These are phyloP conservation scores for Didymosphaeria variabile DNA, from an alignment of 2,329 filamentous ascomycete genomes.

Conservation along the genomic window DNA sequence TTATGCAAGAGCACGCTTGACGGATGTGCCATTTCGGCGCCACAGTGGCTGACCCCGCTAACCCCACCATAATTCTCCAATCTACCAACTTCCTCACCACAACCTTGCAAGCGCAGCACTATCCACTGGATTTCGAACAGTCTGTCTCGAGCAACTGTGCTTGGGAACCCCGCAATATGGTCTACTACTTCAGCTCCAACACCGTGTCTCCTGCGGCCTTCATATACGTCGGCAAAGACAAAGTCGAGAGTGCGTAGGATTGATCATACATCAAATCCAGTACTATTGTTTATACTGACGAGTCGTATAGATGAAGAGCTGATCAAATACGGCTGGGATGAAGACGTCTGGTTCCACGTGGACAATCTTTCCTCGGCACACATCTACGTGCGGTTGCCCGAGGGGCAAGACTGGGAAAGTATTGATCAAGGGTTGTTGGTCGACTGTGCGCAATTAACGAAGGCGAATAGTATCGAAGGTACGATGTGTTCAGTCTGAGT, in stretches of 20 bases:
- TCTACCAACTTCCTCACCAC: slow-evolving; percentile 1
- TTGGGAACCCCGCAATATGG: slow-evolving; percentile 67
- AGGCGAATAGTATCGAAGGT: slow-evolving; percentile 98
- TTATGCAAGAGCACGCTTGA: not conserved
- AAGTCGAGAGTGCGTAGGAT: slow-evolving; percentile 84
- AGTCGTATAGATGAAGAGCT: slow-evolving; percentile 82
- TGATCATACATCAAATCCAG: not conserved
- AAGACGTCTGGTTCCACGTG: slow-evolving; percentile 98
- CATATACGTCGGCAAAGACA: slow-evolving; percentile 98
- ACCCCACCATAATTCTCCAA: slow-evolving; percentile 13
- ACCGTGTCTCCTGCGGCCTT: slow-evolving; percentile 82
- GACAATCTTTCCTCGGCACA: slow-evolving; percentile 97
- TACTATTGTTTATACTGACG: slow-evolving; percentile 9
- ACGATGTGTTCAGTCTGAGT: slow-evolving; percentile 4
- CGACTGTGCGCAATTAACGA: slow-evolving; percentile 96
- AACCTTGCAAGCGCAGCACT: not conserved
- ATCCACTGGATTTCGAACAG: not conserved
- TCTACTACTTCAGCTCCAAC: slow-evolving; percentile 94
- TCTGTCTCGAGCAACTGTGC: not conserved
- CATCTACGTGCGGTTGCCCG: slow-evolving; percentile 86
- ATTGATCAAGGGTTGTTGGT: slow-evolving; percentile 78
- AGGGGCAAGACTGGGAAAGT: slow-evolving; percentile 83
- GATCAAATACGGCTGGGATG: slow-evolving; percentile 92
- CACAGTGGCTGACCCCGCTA: slow-evolving; percentile 14
- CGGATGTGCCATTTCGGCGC: not conserved